A percentile compares a stretch with the other conserved stretches of the same genome.
Evolutionary conservation across 179 eudicot genomes (phyloP).

Genomic region (Spergularia azorica): DNA sequence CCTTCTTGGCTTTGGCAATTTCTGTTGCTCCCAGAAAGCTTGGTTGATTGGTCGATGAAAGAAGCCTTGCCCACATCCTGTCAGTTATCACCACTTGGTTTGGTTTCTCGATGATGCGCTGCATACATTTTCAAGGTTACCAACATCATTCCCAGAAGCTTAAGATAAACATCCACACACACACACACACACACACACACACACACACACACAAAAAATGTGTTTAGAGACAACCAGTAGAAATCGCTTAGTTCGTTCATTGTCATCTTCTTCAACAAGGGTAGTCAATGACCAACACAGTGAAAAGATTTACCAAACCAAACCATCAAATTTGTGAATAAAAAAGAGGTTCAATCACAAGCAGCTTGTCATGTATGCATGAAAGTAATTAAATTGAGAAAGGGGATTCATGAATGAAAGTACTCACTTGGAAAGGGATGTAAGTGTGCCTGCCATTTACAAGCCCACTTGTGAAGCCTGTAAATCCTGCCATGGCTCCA

Average conservation of each 20-base stretch:
- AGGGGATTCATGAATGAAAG: background rate
- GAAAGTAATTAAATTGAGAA: background rate
- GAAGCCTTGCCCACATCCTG: slow-evolving; percentile 55
- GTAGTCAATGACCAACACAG: background rate
- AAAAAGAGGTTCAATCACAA: no score
- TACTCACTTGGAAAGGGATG: slow-evolving; percentile 53
- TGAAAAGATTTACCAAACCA: background rate
- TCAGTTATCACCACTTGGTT: slow-evolving; percentile 45
- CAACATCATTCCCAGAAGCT: slow-evolving; percentile 5
- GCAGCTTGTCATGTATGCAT: background rate
- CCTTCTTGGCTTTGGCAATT: slow-evolving; percentile 26
- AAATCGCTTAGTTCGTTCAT: background rate
- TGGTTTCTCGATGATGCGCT: slow-evolving; percentile 46
- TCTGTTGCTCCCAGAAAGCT: slow-evolving; percentile 40
- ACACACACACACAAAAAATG: no score
- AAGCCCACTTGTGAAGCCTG: slow-evolving; percentile 52
- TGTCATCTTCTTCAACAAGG: background rate
- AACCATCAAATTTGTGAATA: background rate
- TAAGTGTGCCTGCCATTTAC: slow-evolving; percentile 55
- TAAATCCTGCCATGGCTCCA: slow-evolving; percentile 62
- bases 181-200: no score
- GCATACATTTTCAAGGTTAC: slow-evolving; percentile 18
- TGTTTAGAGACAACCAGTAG: background rate
- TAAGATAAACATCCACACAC: background rate
- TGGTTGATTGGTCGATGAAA: slow-evolving; percentile 52